Base-by-base conservation (phyloP, 1,284 basidiomycete species). In the Irpex sp. region DNA sequence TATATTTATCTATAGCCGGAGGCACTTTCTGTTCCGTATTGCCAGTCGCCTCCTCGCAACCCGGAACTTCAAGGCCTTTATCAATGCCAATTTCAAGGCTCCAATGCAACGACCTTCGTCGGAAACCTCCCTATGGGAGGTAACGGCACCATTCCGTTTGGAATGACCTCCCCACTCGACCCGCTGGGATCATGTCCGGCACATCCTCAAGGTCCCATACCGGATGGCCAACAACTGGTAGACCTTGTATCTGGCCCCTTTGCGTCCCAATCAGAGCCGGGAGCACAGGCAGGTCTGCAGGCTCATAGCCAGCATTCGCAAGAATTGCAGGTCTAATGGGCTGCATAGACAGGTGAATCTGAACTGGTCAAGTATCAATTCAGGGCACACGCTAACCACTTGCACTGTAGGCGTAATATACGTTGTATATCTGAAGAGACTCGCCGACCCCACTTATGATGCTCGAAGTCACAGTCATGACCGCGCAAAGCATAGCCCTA, bases 191-290 rank as follows among this genome's bases (percentile, higher is more conserved):
- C 77, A 8, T 79, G 79, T 71, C 76, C 78, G 26, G 78, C 78
- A 5, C 69, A 78, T 65, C 65, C 76, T 3, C 61, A 63, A 13
- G 78, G 77, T 1, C 77, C 79, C 56, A 72, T 80, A 51, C 61
- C 84, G 1, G 85, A 85, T 69, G 85, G 85, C 43, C 66, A 71
- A 9, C 84, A 86, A 71, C 76, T 87, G 26, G 74, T 73, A 57
- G 76, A 76, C 63, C 71, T 83, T 62, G 78, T 77, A 1, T 72
- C 76, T 57, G 73, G 76, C 68, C 81, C 82, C 58, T 81, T 37
- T n/a, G 59, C 55, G 36, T 33, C 53, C 17, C 39, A 59, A 37
- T 31, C 59, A 6, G 53, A 63, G 9, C 43, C 61, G 4, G 56
- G n/a, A 46, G 26, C 26, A 26, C 26, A 26, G 26, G 26, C 3